These are phyloP conservation scores for Phlebiopsis flavidoalba DNA, from an alignment of 768 basidiomycete genomes.

Conservation along the genomic window DNA sequence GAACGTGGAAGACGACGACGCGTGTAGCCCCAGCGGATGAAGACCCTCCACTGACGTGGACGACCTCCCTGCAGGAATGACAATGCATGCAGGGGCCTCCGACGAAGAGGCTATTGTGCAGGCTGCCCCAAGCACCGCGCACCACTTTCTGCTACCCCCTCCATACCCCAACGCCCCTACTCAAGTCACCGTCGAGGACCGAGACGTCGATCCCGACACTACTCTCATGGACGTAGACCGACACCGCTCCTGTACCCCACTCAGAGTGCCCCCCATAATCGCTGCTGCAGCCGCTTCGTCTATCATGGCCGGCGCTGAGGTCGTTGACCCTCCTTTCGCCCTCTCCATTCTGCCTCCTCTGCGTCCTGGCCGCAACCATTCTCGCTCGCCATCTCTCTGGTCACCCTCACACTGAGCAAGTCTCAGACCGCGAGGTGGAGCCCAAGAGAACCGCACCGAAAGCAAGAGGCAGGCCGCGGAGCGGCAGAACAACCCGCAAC, in stretches of 20 bases:
- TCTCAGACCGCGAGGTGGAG: constrained; percentile 17
- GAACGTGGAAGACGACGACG: constrained; percentile 25
- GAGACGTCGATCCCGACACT: not conserved
- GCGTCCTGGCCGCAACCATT: constrained; percentile 17
- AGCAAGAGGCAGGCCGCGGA: constrained; percentile 5
- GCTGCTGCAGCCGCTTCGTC: constrained; percentile 40
- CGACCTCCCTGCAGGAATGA: constrained; percentile 25
- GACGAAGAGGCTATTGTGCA: constrained; percentile 26
- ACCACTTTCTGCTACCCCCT: not conserved
- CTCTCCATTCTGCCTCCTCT: constrained; percentile 28
- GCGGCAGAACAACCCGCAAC: constrained; percentile 2
- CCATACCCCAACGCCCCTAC: not conserved
- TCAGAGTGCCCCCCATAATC: constrained; percentile 24
- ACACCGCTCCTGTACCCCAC: constrained; percentile 17
- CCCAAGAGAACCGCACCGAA: constrained; percentile 16
- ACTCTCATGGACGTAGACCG: constrained; percentile 21
- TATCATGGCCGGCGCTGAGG: constrained; percentile 41
- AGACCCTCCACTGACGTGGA: constrained; percentile 14
- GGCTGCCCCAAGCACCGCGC: constrained; percentile 1
- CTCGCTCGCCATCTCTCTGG: constrained; percentile 36
- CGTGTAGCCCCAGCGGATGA: constrained; percentile 16
- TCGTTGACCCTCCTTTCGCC: constrained; percentile 36
- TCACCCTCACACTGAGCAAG: constrained; percentile 34
- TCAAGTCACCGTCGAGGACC: not conserved
- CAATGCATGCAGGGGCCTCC: constrained; percentile 16